Percentiles rank a stretch among this genome's conserved stretches.
Conservation (phyloP, 805 yeast species). For the Candida incommunis region DNA sequence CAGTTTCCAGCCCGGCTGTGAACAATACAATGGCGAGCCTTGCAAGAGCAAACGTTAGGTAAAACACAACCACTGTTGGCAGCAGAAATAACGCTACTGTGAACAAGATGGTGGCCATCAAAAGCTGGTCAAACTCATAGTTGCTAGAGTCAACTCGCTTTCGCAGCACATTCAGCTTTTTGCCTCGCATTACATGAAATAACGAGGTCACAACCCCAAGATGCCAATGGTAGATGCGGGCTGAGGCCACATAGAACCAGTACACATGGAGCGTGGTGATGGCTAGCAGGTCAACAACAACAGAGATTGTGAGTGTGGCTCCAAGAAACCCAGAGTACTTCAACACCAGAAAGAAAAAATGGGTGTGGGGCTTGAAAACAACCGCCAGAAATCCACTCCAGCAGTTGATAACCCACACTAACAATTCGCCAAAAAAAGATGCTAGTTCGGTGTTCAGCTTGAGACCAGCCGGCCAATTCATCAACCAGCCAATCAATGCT, state of each 20-base stretch:
- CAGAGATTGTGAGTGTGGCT: conserved; percentile 52
- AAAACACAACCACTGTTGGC: conserved; percentile 83
- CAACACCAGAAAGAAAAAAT: conserved; percentile 6
- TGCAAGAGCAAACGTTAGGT: conserved; percentile 51
- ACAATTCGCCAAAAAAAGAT: conserved; percentile 70
- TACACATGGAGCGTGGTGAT: conserved; percentile 57
- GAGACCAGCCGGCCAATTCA: conserved; percentile 86
- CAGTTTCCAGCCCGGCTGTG: conserved; percentile 41
- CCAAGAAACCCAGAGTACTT: conserved; percentile 39
- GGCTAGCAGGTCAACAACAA: conserved; percentile 49
- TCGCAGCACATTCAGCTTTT: conserved; percentile 70
- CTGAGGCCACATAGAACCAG: conserved; percentile 64
- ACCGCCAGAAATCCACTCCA: conserved; percentile 28
- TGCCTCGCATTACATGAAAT: conserved; percentile 78
- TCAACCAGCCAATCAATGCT: conserved; percentile 51
- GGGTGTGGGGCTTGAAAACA: conserved; percentile 3
- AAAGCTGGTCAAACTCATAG: conserved; percentile 73
- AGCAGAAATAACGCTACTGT: conserved; percentile 62
- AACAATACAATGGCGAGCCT: conserved; percentile 36
- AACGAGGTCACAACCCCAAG: conserved; percentile 52
- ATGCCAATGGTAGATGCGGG: conserved; percentile 69
- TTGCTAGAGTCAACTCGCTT: conserved; percentile 74
- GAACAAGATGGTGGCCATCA: conserved; percentile 74
- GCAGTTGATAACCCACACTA: conserved; percentile 68
- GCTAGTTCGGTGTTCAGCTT: conserved; percentile 82